Evolutionary conservation across 352 stramenopile species (phyloP).

Genomic region (Ophiocytium majus): DNA sequence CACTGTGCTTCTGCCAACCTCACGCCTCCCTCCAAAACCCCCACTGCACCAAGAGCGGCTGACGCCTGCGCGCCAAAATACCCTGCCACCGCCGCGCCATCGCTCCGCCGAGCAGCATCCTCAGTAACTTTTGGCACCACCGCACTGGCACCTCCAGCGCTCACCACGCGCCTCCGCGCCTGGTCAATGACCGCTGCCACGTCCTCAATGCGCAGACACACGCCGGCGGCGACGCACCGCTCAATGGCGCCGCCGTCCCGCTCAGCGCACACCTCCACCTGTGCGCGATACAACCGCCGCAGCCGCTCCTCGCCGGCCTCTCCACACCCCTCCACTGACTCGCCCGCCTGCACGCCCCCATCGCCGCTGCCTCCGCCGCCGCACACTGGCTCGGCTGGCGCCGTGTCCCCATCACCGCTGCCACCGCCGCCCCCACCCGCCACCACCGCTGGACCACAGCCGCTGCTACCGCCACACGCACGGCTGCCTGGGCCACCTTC

Average conservation of each 20-base stretch:
- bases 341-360: no score
- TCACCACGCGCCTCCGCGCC: not conserved
- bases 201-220: conserved; percentile 24
- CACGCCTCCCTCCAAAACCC: not conserved
- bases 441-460: not conserved
- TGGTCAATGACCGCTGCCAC: conserved; percentile 25
- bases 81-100: not conserved
- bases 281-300: not conserved
- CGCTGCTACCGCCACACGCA: not conserved
- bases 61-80: not conserved
- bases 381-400: no score
- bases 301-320: not conserved
- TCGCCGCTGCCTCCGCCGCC: no score
- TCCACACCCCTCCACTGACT: not conserved
- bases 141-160: not conserved
- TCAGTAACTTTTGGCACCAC: not conserved
- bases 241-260: conserved; percentile 26
- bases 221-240: conserved; percentile 24
- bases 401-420: not conserved
- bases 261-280: conserved; percentile 23
- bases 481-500: not conserved
- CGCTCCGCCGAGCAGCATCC: not conserved
- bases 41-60: not conserved
- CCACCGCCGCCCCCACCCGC: no score
- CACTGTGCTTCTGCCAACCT: not conserved